Base-by-base conservation (phyloP, 306 rosid genomes). In the Biancaea sappan region DNA sequence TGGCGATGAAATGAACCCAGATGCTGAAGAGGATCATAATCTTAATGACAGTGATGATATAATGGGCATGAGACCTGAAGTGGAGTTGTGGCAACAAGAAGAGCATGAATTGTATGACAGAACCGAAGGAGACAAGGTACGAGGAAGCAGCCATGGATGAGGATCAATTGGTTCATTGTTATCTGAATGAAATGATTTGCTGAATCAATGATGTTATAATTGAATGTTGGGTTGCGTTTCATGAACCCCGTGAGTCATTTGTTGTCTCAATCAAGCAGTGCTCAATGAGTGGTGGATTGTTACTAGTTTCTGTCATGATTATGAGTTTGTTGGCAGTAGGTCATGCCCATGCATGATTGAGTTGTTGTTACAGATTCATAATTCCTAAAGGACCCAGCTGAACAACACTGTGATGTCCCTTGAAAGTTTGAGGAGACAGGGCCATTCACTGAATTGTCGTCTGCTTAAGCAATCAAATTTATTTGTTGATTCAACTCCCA, bases 21-120 rank as follows among this genome's bases (percentile, higher is more conserved):
- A 82, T 34, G 73, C 35, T 57, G 83, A 72, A 54, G 78, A 34
- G 24, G 78, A 81, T 51, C 84, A 51, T 37, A 81, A 75, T 56
- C 72, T 65, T 44, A 53, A 59, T 63, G 89, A 74, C 48, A 43
- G 57, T 28, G 88, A 77, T 59, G 86, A 69, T 72, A 75, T 66
- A 69, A 79, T 74, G 59, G 72, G 64, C 75, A 84, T 88, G 92
- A 86, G 91, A n/a, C n/a, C n/a, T 51, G 97, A 94, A 82, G 99
- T 75, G 29, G 95, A 92, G 78, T 69, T 92, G 84, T 92, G 99
- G 99, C 91, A 94, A 28, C 95, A 87, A 77, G 93, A 92, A 50
- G 96, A 94, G 76, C 97, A 90, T 25, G 95, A 90, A 69, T 89
- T 94, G 69, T 86, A 87, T 44, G 93, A 88, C 51, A 64, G 75